Evolutionary conservation across 176 grass and related monocot genomes (phyloP).

Genomic region (Eragrostis nindensis): DNA sequence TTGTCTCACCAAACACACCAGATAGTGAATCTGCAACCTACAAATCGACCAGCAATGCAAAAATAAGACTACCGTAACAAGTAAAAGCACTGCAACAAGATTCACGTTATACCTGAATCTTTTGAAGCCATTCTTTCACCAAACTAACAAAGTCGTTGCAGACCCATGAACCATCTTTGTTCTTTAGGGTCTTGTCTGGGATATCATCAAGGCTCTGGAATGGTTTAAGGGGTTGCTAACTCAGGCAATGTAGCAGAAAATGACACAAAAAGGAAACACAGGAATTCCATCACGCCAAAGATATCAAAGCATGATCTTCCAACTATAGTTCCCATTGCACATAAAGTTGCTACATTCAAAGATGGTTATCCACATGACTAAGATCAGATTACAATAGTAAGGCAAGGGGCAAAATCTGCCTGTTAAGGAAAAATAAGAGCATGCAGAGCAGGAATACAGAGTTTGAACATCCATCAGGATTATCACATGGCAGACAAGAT

Average conservation of each 20-base stretch:
- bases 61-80: slow-evolving; percentile 33
- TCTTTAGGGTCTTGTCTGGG: slow-evolving; percentile 60
- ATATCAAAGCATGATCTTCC: slow-evolving; percentile 27
- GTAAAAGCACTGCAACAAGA: slow-evolving; percentile 19
- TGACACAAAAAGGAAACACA: not conserved
- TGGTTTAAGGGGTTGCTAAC: slow-evolving; percentile 26
- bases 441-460: not conserved
- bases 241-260: slow-evolving; percentile 13
- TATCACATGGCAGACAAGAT: slow-evolving; percentile 1
- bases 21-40: slow-evolving; percentile 65
- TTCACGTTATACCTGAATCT: slow-evolving; percentile 68
- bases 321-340: slow-evolving; percentile 1
- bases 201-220: slow-evolving; percentile 84
- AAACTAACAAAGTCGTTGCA: slow-evolving; percentile 84
- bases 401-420: not conserved
- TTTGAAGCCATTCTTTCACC: slow-evolving; percentile 73
- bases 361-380: not conserved
- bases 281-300: slow-evolving; percentile 10
- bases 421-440: not conserved
- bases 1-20: slow-evolving; percentile 81
- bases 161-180: slow-evolving; percentile 68
- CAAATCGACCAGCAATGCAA: slow-evolving; percentile 33
- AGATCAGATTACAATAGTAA: slow-evolving; percentile 2
- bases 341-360: no score
- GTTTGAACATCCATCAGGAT: not conserved